Evolutionary conservation across 495 filamentous ascomycete genomes (phyloP).

Genomic region (Bacidia rubella): DNA sequence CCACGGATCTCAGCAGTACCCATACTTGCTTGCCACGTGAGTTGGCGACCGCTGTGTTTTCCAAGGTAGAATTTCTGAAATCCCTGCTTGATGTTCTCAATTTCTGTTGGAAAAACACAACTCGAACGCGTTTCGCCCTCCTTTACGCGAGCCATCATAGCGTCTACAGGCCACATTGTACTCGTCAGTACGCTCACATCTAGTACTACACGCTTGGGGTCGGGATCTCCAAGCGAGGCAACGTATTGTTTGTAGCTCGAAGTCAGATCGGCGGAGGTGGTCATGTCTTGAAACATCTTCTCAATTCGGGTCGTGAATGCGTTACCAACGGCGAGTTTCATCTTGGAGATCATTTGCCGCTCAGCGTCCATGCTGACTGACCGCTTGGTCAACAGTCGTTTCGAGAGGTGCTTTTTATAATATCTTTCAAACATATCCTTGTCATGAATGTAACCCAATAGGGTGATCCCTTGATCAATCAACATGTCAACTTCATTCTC

Average conservation of each 20-base stretch:
- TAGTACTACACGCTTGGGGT: slow-evolving; percentile 59
- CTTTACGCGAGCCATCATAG: slow-evolving; percentile 48
- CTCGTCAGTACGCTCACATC: slow-evolving; percentile 75
- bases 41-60: slow-evolving; percentile 70
- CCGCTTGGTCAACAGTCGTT: slow-evolving; percentile 71
- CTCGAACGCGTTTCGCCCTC: slow-evolving; percentile 37
- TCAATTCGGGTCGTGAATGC: slow-evolving; percentile 87
- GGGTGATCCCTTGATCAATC: slow-evolving; percentile 77
- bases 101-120: slow-evolving; percentile 59
- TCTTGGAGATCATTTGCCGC: slow-evolving; percentile 86
- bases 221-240: slow-evolving; percentile 45
- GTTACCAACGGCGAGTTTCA: slow-evolving; percentile 92
- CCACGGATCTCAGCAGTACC: slow-evolving; percentile 80
- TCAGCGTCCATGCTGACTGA: slow-evolving; percentile 82
- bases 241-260: slow-evolving; percentile 60
- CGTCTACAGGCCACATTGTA: slow-evolving; percentile 86
- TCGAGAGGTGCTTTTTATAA: slow-evolving; percentile 93
- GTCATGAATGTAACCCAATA: slow-evolving; percentile 75
- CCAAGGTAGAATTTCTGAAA: slow-evolving; percentile 84
- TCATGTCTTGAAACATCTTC: slow-evolving; percentile 98
- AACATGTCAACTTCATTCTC: slow-evolving; percentile 78
- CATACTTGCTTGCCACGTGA: slow-evolving; percentile 74
- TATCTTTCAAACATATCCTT: slow-evolving; percentile 96
- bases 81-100: slow-evolving; percentile 65
- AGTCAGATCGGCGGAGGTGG: slow-evolving; percentile 74